Conservation (phyloP, 306 rosid genomes). For the Medicago arabica region DNA sequence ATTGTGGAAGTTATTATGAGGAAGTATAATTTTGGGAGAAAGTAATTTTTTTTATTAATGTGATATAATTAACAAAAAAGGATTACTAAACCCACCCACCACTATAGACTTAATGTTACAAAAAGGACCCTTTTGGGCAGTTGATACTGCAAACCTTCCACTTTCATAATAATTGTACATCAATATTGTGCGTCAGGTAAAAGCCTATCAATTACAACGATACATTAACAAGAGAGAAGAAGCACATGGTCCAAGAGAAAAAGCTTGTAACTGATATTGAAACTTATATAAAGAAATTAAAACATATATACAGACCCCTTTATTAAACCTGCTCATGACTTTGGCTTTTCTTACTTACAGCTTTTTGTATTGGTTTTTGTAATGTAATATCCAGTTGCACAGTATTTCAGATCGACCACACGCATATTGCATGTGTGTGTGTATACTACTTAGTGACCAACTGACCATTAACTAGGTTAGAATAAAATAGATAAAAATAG, state of each 20-base stretch:
- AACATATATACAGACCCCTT: conserved; percentile 23
- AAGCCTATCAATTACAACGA: conserved; percentile 45
- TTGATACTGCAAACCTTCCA: conserved; percentile 48
- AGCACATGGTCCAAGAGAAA: conserved; percentile 55
- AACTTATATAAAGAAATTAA: not conserved
- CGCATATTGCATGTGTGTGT: not conserved
- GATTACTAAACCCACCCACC: conserved; percentile 35
- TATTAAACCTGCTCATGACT: conserved; percentile 44
- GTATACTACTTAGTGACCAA: not conserved
- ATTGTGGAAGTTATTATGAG: no score
- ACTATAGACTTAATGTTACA: conserved; percentile 29
- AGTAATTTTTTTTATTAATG: no score
- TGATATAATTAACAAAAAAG: not conserved
- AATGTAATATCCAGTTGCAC: conserved; percentile 1
- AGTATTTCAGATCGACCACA: not conserved
- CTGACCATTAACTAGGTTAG: not conserved
- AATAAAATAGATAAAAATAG: not conserved
- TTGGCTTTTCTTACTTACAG: conserved; percentile 41
- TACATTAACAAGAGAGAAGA: conserved; percentile 32
- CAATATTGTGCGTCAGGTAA: conserved; percentile 53
- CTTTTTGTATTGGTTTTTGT: conserved; percentile 51
- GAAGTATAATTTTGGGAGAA: no score
- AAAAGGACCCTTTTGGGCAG: conserved; percentile 39
- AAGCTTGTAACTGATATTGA: conserved; percentile 34
- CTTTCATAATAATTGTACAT: conserved; percentile 55